Percentiles rank a stretch among this genome's conserved stretches.
These are phyloP conservation scores for Chionographis japonica DNA, from an alignment of 106 monocot genomes.

Conservation along the genomic window DNA sequence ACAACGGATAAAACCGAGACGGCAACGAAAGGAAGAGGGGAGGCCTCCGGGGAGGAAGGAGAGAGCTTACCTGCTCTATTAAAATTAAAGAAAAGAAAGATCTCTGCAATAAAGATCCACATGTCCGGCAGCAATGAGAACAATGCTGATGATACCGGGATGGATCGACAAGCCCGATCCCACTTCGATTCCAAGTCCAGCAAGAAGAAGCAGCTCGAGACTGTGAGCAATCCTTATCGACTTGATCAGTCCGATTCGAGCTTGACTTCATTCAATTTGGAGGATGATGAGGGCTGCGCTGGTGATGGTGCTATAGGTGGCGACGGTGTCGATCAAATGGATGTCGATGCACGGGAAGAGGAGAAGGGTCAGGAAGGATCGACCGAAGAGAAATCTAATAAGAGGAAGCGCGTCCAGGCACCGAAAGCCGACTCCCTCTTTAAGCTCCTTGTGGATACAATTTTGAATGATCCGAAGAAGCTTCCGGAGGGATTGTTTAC, in stretches of 20 bases:
- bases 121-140: neutral
- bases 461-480: slow-evolving; percentile 9
- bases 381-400: neutral
- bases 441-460: slow-evolving; percentile 25
- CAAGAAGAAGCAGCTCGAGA: slow-evolving; percentile 26
- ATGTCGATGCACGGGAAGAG: slow-evolving; percentile 1
- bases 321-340: neutral
- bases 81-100: slow-evolving; percentile 5
- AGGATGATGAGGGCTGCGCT: neutral
- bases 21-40: no score
- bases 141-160: neutral
- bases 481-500: slow-evolving; percentile 3
- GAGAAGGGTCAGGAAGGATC: neutral
- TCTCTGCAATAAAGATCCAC: neutral
- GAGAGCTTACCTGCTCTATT: neutral
- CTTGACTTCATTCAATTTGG: neutral
- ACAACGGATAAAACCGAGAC: no score
- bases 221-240: slow-evolving; percentile 1
- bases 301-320: no score
- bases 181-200: neutral
- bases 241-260: neutral
- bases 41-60: neutral
- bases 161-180: neutral
- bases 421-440: slow-evolving; percentile 13
- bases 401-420: slow-evolving; percentile 1